phyloP scores from a whole-genome alignment of 257 asterid species.

The Gentiana straminea region DNA sequence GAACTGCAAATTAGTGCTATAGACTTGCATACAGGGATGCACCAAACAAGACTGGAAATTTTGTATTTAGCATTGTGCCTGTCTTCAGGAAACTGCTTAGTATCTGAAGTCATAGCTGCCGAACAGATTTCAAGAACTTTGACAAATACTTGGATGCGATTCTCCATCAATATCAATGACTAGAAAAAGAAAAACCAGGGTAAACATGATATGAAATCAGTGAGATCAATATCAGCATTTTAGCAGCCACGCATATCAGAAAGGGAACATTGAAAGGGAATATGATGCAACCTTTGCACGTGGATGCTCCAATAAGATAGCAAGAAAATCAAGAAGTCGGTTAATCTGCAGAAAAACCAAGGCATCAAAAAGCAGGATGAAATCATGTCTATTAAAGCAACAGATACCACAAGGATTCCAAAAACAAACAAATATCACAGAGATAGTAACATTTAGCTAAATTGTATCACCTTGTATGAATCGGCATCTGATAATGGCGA shows the following conservation, averaged over 20 bases:
- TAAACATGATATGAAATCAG: slow-evolving; percentile 11
- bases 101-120: slow-evolving; percentile 35
- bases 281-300: slow-evolving; percentile 57
- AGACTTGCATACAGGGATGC: slow-evolving; percentile 53
- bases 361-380: slow-evolving; percentile 5
- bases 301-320: slow-evolving; percentile 82
- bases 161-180: slow-evolving; percentile 62
- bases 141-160: slow-evolving; percentile 50
- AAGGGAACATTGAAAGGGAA: neutral
- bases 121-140: slow-evolving; percentile 63
- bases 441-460: neutral
- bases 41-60: slow-evolving; percentile 50
- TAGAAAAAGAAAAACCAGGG: slow-evolving; percentile 23
- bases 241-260: neutral
- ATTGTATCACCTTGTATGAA: slow-evolving; percentile 53
- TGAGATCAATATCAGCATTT: neutral
- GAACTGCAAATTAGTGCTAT: slow-evolving; percentile 49
- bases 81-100: slow-evolving; percentile 37
- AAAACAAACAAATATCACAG: neutral
- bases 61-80: slow-evolving; percentile 23
- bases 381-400: no score
- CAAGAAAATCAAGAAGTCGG: slow-evolving; percentile 58
- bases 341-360: slow-evolving; percentile 39
- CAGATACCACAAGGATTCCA: no score
- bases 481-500: slow-evolving; percentile 52